Evolutionary conservation across 352 stramenopile species (phyloP), one percentile per base, ranked within the genome.

Genomic region (Achlya hypogyna): DNA sequence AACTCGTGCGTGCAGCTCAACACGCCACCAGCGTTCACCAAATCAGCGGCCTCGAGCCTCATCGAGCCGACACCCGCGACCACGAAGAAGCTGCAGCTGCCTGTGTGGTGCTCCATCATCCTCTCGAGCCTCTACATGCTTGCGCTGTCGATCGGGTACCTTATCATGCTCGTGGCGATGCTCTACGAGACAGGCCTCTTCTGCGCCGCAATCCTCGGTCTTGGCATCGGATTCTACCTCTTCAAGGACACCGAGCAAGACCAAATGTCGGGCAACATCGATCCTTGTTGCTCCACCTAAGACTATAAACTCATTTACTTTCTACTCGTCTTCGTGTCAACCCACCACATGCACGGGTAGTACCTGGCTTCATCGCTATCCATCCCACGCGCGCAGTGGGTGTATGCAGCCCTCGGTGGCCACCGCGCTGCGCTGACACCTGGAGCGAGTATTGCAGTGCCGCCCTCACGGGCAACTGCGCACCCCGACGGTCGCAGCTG

Each of bases 141-240:
- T 22, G 78, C 87, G 53, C 69, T 93, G 66, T 75, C 78, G 59
- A 72, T 91, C 66, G 84, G 79, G 43, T 93, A 93, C 76, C 87
- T 82, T 47, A 66, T 89, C 72, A 93, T 93, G 84, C 73, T 93
- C n/a, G 56, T 93, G 47, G 83, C 90, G 59, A 93, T 93, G 84
- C 87, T 83, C 66, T 93, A 87, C 73, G 84, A 93, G 74, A 84
- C 77, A 20, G 68, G 86, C n/a, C 76, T 93, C 62, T 93, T 93
- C 69, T 54, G 90, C 35, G 82, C 82, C 8, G 81, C 89, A 8
- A 81, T 91, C 51, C 45, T 93, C 9, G 84, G 84, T 1, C 71
- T 92, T 20, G 83, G 81, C 5, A 49, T 86, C 29, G 83, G 83
- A 52, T 92, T 93, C 64, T 76, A 79, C 53, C 67, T 91, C 60